phyloP scores from a whole-genome alignment of 2,329 filamentous ascomycete species.

The Epichloe bromicola region DNA sequence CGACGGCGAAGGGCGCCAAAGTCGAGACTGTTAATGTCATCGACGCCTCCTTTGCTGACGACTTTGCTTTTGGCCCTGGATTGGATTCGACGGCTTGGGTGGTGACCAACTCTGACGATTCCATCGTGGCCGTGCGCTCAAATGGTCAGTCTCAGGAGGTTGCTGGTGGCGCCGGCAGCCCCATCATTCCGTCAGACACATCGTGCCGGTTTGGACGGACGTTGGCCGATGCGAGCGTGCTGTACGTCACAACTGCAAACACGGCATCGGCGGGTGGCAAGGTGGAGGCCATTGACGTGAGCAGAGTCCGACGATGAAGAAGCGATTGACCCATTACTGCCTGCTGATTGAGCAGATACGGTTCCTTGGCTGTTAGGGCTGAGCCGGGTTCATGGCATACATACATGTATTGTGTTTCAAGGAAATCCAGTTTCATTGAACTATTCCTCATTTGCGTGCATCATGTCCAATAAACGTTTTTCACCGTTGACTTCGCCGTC shows the following conservation, averaged over 20 bases:
- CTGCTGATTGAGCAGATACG: too few species aligned
- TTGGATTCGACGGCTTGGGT: slow-evolving; percentile 6
- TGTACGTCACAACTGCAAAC: slow-evolving; percentile 3
- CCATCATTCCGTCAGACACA: neutral
- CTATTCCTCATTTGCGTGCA: too few species aligned
- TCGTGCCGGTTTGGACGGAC: slow-evolving; percentile 3
- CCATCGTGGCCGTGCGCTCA: slow-evolving; percentile 4
- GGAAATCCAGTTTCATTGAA: too few species aligned
- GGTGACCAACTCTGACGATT: slow-evolving; percentile 8
- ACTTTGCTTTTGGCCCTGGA: slow-evolving; percentile 9
- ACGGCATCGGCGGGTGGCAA: neutral
- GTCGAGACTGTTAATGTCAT: slow-evolving; percentile 7
- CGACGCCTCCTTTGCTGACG: slow-evolving; percentile 8
- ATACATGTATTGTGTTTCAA: too few species aligned
- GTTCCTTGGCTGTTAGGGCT: too few species aligned
- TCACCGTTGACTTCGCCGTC: too few species aligned
- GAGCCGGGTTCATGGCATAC: too few species aligned
- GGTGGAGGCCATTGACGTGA: slow-evolving; percentile 1
- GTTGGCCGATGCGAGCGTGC: neutral
- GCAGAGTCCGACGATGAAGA: neutral
- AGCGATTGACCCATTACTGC: too few species aligned
- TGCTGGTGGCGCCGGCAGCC: neutral
- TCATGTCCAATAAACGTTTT: too few species aligned
- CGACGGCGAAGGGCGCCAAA: neutral
- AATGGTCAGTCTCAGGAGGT: neutral